A percentile compares a stretch with the other conserved stretches of the same genome.
These are phyloP conservation scores for Saprolegnia parasitica DNA, from an alignment of 352 stramenopile species.

Conservation along the genomic window DNA sequence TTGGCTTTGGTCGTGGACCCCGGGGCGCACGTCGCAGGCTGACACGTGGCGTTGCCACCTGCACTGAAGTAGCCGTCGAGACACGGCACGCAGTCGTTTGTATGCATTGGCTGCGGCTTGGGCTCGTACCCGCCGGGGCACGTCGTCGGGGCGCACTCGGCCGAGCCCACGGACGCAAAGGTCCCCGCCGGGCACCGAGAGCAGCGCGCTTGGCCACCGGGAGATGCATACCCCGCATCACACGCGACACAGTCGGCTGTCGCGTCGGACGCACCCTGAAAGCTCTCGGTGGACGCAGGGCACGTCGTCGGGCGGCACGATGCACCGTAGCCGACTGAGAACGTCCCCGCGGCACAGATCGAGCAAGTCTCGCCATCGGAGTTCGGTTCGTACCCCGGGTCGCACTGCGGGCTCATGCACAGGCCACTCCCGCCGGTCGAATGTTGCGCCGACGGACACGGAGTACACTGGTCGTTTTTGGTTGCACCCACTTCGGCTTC, in stretches of 20 bases:
- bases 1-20: not conserved
- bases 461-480: not conserved
- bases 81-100: conserved; percentile 36
- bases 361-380: conserved; percentile 37
- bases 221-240: conserved; percentile 39
- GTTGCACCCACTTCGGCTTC: conserved; percentile 11
- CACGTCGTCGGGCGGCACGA: conserved; percentile 36
- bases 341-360: conserved; percentile 36
- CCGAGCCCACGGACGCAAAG: conserved; percentile 34
- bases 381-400: conserved; percentile 40
- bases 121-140: conserved; percentile 31
- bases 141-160: conserved; percentile 33
- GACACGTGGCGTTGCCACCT: conserved; percentile 37
- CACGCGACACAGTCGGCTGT: conserved; percentile 29
- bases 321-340: conserved; percentile 34
- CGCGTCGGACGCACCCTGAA: conserved; percentile 15
- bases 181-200: conserved; percentile 34
- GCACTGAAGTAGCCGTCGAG: conserved; percentile 34
- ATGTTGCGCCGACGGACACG: conserved; percentile 11
- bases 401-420: conserved; percentile 39
- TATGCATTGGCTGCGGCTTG: conserved; percentile 10
- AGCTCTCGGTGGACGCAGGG: conserved; percentile 26
- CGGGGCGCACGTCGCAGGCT: conserved; percentile 32
- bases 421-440: conserved; percentile 33
- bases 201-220: conserved; percentile 36